These are phyloP conservation scores for Tuber indicum DNA, from an alignment of 495 filamentous ascomycete genomes.

Conservation along the genomic window DNA sequence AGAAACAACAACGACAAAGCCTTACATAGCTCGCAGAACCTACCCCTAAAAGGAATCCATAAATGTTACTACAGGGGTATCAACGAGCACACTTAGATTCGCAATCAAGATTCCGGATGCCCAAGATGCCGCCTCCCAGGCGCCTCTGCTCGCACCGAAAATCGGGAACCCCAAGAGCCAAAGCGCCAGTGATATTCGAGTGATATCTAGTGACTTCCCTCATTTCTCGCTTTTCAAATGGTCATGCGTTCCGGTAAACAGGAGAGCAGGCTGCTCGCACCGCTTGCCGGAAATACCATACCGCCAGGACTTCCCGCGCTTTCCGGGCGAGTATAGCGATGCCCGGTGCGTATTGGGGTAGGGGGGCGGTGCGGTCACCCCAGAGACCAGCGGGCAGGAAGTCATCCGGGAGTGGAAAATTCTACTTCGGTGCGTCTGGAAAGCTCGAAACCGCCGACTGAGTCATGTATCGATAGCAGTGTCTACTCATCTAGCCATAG, in stretches of 20 bases:
- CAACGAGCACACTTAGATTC: neutral
- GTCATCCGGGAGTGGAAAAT: neutral
- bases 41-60: neutral
- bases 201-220: neutral
- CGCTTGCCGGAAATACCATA: neutral
- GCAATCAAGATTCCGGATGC: no score
- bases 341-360: neutral
- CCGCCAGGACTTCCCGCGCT: neutral
- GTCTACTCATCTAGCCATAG: neutral
- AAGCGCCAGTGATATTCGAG: neutral
- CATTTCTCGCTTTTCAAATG: rapidly evolving
- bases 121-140: neutral
- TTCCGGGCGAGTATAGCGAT: neutral
- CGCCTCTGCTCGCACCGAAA: neutral
- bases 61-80: neutral
- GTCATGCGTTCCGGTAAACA: neutral
- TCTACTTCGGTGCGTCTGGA: neutral
- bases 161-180: neutral
- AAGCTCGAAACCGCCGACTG: no score
- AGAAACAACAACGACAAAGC: neutral
- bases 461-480: neutral
- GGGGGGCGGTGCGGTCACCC: neutral
- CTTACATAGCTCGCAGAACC: neutral
- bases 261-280: neutral
- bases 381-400: neutral